Evolutionary conservation across 1,284 basidiomycete genomes (phyloP).

Genomic region (Cutaneotrichosporon sp.): DNA sequence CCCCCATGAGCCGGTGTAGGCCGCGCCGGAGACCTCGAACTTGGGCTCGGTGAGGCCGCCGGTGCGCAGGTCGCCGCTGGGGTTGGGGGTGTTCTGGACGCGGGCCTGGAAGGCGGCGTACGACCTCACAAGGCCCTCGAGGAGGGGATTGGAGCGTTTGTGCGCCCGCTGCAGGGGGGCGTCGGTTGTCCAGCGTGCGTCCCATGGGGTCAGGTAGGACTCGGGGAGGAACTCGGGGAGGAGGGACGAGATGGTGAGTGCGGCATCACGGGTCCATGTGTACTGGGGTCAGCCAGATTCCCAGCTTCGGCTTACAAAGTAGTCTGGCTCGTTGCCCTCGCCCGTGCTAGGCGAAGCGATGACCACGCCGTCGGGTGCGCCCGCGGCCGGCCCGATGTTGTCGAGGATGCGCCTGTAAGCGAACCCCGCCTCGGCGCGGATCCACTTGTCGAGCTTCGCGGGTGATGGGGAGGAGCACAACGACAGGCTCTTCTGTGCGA

Average conservation of each 20-base stretch:
- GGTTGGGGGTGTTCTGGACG: slow-evolving; percentile 54
- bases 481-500: not conserved
- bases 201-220: slow-evolving; percentile 29
- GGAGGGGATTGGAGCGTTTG: slow-evolving; percentile 8
- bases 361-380: slow-evolving; percentile 51
- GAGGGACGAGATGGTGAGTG: slow-evolving; percentile 47
- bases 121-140: slow-evolving; percentile 37
- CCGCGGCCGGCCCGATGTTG: slow-evolving; percentile 49
- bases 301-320: slow-evolving; percentile 44
- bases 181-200: slow-evolving; percentile 11
- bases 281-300: slow-evolving; percentile 35
- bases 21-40: slow-evolving; percentile 54
- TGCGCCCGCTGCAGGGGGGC: not conserved
- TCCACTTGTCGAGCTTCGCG: slow-evolving; percentile 13
- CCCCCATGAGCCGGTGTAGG: slow-evolving; percentile 55
- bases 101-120: slow-evolving; percentile 46
- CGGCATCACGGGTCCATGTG: slow-evolving; percentile 57
- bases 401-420: slow-evolving; percentile 33
- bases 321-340: slow-evolving; percentile 51
- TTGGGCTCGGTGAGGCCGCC: slow-evolving; percentile 61
- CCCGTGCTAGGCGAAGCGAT: slow-evolving; percentile 53
- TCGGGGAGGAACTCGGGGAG: slow-evolving; percentile 38
- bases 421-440: slow-evolving; percentile 18
- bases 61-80: slow-evolving; percentile 53
- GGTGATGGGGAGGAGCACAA: not conserved